Evolutionary conservation across 805 yeast species (phyloP).

Genomic region (Saturnispora bothae): DNA sequence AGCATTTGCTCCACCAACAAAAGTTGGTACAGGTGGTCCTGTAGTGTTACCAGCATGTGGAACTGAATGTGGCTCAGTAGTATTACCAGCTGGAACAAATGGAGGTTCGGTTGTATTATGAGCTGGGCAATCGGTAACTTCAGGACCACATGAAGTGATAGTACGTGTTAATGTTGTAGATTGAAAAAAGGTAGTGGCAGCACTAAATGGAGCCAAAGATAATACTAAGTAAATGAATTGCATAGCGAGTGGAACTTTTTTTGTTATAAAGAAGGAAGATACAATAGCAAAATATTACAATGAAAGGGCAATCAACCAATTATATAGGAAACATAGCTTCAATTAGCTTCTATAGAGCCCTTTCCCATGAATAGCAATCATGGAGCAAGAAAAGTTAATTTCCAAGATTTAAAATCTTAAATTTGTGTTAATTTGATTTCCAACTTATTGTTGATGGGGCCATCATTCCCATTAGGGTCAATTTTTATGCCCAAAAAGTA

Average conservation of each 20-base stretch:
- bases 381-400: neutral
- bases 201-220: slow-evolving; percentile 24
- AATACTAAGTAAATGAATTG: slow-evolving; percentile 34
- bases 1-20: slow-evolving; percentile 7
- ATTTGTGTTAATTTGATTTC: slow-evolving; percentile 2
- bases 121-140: slow-evolving; percentile 28
- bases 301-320: neutral
- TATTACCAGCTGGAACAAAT: neutral
- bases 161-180: slow-evolving; percentile 28
- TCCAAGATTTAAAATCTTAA: slow-evolving; percentile 1
- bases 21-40: slow-evolving; percentile 13
- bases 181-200: slow-evolving; percentile 25
- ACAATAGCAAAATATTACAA: neutral
- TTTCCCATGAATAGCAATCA: neutral
- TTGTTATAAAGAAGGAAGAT: slow-evolving; percentile 2
- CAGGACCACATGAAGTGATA: slow-evolving; percentile 28
- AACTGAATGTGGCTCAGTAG: neutral
- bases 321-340: too few relatives aligned
- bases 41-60: neutral
- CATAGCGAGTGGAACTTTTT: slow-evolving; percentile 20
- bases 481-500: slow-evolving; percentile 25
- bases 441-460: slow-evolving; percentile 9
- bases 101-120: slow-evolving; percentile 20
- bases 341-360: too few relatives aligned
- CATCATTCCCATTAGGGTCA: slow-evolving; percentile 15